A percentile compares a stretch with the other conserved stretches of the same genome.
Evolutionary conservation across 2,329 filamentous ascomycete genomes (phyloP).

Genomic region (Volutella citrinella): DNA sequence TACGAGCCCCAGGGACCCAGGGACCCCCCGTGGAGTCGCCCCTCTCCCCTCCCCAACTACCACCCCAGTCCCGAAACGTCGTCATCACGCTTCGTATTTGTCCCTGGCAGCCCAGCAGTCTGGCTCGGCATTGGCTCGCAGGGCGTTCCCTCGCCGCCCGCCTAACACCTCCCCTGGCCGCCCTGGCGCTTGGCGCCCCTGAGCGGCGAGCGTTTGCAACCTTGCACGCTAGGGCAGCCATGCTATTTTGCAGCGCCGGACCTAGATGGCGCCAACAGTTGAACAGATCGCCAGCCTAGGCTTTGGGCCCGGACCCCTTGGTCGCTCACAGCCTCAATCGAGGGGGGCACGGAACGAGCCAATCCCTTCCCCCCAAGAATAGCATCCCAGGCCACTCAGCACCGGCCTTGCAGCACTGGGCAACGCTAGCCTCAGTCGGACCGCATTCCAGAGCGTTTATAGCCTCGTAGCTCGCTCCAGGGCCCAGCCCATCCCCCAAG

Average conservation of each 20-base stretch:
- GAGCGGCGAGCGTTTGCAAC: no score
- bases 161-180: no score
- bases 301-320: no score
- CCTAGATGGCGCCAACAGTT: no score
- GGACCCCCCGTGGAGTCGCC: background rate
- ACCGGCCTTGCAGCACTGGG: constrained; percentile 19
- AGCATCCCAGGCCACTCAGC: constrained; percentile 12
- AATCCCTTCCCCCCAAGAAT: constrained; percentile 21
- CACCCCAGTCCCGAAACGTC: constrained; percentile 5
- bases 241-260: background rate
- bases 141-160: no score
- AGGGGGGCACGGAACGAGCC: constrained; percentile 3
- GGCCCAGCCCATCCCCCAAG: no score
- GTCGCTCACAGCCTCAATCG: constrained; percentile 25
- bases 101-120: constrained; percentile 3
- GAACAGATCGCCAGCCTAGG: no score
- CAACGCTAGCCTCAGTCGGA: no score
- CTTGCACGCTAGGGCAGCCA: background rate
- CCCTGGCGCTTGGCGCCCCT: no score
- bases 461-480: no score
- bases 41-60: background rate
- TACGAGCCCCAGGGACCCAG: no score
- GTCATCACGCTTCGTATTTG: constrained; percentile 22
- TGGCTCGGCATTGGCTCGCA: background rate
- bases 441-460: no score